Evolutionary conservation across 345 rosid genomes (phyloP), one percentile per base, ranked within the genome.

Genomic region (Mercurialis annua): DNA sequence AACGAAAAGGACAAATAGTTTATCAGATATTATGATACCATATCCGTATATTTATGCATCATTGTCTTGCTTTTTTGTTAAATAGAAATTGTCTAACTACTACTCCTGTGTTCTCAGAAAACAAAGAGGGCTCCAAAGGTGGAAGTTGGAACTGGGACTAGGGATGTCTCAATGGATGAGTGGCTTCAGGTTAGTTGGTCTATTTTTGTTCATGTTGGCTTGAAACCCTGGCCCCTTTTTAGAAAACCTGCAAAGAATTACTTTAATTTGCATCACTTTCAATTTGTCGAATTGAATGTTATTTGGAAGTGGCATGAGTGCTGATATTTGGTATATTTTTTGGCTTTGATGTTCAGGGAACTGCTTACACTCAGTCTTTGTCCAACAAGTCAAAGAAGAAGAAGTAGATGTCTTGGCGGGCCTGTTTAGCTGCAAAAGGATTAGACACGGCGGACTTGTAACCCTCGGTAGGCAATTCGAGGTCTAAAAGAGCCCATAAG

Each of bases 341-440:
- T 46, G 65, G 1, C 53, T 56, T 48, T 69, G 12, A 23, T 67
- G 49, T 50, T 47, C 81, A 92, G 96, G 96, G 98, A 72, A 90
- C 98, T 51, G 83, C 95, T 10, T 84, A 76, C 64, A 75, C 85
- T 20, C 83, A 64, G 75, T 80, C 77, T 29, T 65, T 70, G 27
- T 78, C 91, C 36, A 80, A 73, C 82, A 90, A 88, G 80, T 81
- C 82, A 40, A 92, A 88, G 83, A 92, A 87, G 87, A 89, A 90
- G 88, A 87, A 92, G 84, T 84, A 83, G 82, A 79, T 23, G 3
- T 5, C 30, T 31, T 16, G n/a, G 26, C 9, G 34, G 34, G 34
- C 55, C 65, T 21, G 24, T 52, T 68, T 8, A 15, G 73, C 67
- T 60, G 72, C 62, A 27, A 2, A 0, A n/a, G 65, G 65, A n/a